Evolutionary conservation across 257 asterid species (phyloP), one percentile per base, ranked within the genome.

Genomic region (Ilex aquifolium): DNA sequence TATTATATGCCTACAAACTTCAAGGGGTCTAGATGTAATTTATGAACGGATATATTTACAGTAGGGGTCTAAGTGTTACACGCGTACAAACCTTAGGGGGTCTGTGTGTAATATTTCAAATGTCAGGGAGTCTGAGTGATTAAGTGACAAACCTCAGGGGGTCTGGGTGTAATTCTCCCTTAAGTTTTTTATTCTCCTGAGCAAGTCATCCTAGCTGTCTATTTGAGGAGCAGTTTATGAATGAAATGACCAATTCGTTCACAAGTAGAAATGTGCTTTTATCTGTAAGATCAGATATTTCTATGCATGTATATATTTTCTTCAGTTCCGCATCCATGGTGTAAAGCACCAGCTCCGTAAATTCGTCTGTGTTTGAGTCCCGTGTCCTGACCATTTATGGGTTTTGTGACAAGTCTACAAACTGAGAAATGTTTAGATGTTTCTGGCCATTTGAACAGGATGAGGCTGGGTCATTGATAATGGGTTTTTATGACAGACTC

Each of bases 401-500:
- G 74, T 70, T 65, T 77, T 42, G 15, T 63, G 64, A 62, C 55
- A 65, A 66, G 79, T 77, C 60, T 57, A 68, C 52, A 67, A 72
- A 74, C 83, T 76, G 84, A 77, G 87, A 80, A 76, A 69, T 73
- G 76, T 75, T 58, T 77, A 82, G 91, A 74, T 68, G 82, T 67
- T 79, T 79, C 68, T 79, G 81, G 63, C 67, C 75, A 81, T 51
- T 79, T 82, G 79, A 70, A 79, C 83, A 72, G 84, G 88, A 76
- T 82, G 40, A 75, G 83, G 78, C 82, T 76, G 32, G 72, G 74
- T 75, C 66, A 79, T 77, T 85, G 83, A 91, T 82, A 77, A 77
- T 81, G 76, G 63, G 83, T 82, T 85, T 88, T 83, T 75, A 77
- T 83, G 92, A 82, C 95, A 91, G 95, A 74, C 87, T 78, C 90